Percentiles rank a stretch among this genome's conserved stretches.
phyloP scores from a whole-genome alignment of 768 basidiomycete species.

The Suillus fuscotomentosus region DNA sequence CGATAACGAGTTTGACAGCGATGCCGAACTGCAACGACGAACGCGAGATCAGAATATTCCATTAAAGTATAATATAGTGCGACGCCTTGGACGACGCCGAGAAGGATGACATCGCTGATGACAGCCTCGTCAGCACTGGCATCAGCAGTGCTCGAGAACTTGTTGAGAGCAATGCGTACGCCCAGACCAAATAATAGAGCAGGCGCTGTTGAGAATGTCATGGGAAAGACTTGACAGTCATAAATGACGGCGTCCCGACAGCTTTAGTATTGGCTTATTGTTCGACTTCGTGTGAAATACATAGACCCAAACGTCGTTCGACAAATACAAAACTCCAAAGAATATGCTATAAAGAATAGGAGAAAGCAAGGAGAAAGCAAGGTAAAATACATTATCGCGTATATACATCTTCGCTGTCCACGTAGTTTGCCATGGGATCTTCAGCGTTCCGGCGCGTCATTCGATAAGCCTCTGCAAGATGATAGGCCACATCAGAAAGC shows the following conservation, averaged over 20 bases:
- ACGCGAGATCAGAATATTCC: conserved; percentile 49
- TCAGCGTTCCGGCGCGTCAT: conserved; percentile 68
- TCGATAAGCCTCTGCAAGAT: conserved; percentile 81
- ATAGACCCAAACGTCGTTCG: conserved; percentile 1
- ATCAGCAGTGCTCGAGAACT: conserved; percentile 44
- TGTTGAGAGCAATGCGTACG: conserved; percentile 67
- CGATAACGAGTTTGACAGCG: conserved; percentile 59
- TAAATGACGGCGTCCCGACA: conserved; percentile 3
- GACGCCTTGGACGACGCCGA: conserved; percentile 75
- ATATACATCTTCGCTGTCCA: conserved; percentile 50
- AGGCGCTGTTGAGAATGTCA: conserved; percentile 55
- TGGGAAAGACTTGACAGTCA: conserved; percentile 16
- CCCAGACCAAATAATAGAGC: conserved; percentile 75
- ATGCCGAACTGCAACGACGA: conserved; percentile 59
- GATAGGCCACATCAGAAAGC: conserved; percentile 8
- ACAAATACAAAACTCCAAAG: conserved; percentile 4
- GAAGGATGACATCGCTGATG: conserved; percentile 60
- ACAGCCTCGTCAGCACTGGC: conserved; percentile 30
- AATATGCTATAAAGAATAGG: conserved; percentile 6
- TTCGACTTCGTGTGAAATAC: conserved; percentile 15
- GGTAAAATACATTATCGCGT: conserved; percentile 2
- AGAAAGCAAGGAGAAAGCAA: background rate
- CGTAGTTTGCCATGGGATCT: conserved; percentile 93
- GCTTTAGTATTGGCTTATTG: conserved; percentile 22
- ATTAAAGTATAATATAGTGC: conserved; percentile 66